Evolutionary conservation across 768 basidiomycete genomes (phyloP), one percentile per base, ranked within the genome.

Genomic region (Termitomyces titanicus): DNA sequence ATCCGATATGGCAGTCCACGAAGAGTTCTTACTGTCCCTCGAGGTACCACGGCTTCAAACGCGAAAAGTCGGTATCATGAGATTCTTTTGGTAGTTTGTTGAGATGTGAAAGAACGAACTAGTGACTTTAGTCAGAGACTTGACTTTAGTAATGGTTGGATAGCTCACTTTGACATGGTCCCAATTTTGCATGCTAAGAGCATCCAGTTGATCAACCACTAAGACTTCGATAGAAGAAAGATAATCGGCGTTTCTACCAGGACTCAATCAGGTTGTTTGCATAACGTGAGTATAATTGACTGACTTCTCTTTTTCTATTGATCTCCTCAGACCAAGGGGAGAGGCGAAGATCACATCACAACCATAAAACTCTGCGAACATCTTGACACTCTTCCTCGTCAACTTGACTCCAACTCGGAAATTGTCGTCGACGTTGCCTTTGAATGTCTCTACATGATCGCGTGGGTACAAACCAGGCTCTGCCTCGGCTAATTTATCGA

Each of bases 111-210:
- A 99, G 79, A 47, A 97, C 82, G 66, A 90, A 94, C 94, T 97
- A 51, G 12, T 35, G 15, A 18, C 11, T 54, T n/a, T 35, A 15
- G 24, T 55, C 7, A 52, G 48, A 49, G 27, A 8, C 3, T 4
- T 13, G 17, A 42, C 34, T 44, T 29, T 10, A 34, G 13, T 37
- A 25, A 38, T 37, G 29, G n/a, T 35, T 42, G 24, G 49, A 33
- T 18, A 54, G 64, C 77, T 34, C 66, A 92, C 95, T 79, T 97
- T 92, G 18, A 95, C 80, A 65, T 98, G 97, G 37, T 98, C 94
- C 97, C 97, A 99, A 64, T 99, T 99, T 73, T 98, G 97, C 97
- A 98, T 98, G 3, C 84, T 81, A 63, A 98, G 80, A 3, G 88
- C 88, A 68, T 98, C 94, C 76, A 92, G 77, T 64, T 97, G 94